A percentile compares a stretch with the other conserved stretches of the same genome.
phyloP scores from a whole-genome alignment of 2,329 filamentous ascomycete species.

The Sordariomycetes sp. region DNA sequence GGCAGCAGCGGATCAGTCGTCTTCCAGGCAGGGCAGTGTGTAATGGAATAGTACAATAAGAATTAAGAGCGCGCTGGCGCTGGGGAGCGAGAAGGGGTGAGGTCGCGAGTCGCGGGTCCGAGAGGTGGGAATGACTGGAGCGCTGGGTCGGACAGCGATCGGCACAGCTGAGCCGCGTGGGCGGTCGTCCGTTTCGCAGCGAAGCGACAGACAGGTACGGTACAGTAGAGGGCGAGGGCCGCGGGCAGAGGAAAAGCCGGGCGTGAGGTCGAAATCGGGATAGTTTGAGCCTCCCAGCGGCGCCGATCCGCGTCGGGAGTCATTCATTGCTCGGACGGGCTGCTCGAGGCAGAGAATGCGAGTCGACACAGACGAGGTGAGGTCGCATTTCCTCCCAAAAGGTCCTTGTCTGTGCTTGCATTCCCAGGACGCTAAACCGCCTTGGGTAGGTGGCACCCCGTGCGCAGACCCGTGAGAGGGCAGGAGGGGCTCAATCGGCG shows the following conservation, averaged over 20 bases:
- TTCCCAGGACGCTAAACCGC: conserved; percentile 2
- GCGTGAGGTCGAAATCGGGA: too few species aligned
- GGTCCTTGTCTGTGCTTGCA: too few species aligned
- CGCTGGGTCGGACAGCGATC: too few species aligned
- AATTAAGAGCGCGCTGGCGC: too few species aligned
- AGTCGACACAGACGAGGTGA: background rate
- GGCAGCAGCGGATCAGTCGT: too few species aligned
- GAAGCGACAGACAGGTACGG: background rate
- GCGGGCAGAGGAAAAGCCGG: too few species aligned
- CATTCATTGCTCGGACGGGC: background rate
- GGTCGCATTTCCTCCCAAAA: conserved; percentile 2
- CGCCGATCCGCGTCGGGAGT: conserved; percentile 1
- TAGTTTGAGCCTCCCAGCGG: too few species aligned
- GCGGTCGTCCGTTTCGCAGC: background rate
- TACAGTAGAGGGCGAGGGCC: too few species aligned
- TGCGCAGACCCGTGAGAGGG: background rate
- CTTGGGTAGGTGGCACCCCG: conserved; percentile 4
- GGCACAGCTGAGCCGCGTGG: conserved; percentile 4
- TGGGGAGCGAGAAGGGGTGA: too few species aligned
- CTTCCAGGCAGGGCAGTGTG: too few species aligned
- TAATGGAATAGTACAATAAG: too few species aligned
- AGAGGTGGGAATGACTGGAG: background rate
- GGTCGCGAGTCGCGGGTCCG: background rate
- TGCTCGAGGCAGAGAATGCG: background rate
- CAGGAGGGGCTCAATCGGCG: conserved; percentile 1